Conservation (phyloP, 2,329 filamentous ascomycete species). For the Alternaria longipes region DNA sequence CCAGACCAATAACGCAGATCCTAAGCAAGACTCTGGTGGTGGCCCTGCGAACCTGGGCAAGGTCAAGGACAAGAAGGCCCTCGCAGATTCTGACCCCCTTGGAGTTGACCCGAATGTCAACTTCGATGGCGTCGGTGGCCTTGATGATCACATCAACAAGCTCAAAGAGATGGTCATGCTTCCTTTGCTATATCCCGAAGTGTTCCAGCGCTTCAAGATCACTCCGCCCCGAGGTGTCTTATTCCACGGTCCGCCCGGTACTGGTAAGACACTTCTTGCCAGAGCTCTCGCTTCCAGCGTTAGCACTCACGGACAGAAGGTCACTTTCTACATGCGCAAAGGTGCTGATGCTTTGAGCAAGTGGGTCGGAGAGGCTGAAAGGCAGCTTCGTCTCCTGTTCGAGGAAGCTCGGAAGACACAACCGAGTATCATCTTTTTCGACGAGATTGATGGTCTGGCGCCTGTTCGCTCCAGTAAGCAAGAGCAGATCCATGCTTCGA, state of each 20-base stretch:
- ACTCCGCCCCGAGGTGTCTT: conserved; percentile 93
- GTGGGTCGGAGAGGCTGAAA: conserved; percentile 98
- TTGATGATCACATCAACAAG: conserved; percentile 94
- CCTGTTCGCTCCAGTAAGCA: conserved; percentile 97
- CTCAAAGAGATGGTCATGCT: conserved; percentile 98
- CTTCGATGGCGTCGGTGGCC: conserved; percentile 91
- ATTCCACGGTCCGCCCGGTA: conserved; percentile 96
- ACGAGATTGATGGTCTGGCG: conserved; percentile 96
- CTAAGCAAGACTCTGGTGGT: conserved; percentile 63
- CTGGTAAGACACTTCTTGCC: conserved; percentile 96
- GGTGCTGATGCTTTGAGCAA: conserved; percentile 97
- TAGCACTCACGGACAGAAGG: conserved; percentile 87
- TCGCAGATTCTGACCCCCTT: conserved; percentile 93
- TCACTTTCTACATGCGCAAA: conserved; percentile 99
- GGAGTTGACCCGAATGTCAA: conserved; percentile 92
- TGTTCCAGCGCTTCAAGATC: conserved; percentile 90
- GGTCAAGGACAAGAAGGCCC: conserved; percentile 88
- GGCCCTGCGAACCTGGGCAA: conserved; percentile 88
- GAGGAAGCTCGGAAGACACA: conserved; percentile 96
- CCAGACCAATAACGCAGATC: conserved; percentile 66
- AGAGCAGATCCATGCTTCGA: conserved; percentile 98
- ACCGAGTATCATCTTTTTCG: conserved; percentile 99
- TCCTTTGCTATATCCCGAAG: conserved; percentile 91
- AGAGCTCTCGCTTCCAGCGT: conserved; percentile 91
- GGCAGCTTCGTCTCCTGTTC: conserved; percentile 90